Conservation (phyloP, 1,284 basidiomycete species). For the Tremellales sp. region DNA sequence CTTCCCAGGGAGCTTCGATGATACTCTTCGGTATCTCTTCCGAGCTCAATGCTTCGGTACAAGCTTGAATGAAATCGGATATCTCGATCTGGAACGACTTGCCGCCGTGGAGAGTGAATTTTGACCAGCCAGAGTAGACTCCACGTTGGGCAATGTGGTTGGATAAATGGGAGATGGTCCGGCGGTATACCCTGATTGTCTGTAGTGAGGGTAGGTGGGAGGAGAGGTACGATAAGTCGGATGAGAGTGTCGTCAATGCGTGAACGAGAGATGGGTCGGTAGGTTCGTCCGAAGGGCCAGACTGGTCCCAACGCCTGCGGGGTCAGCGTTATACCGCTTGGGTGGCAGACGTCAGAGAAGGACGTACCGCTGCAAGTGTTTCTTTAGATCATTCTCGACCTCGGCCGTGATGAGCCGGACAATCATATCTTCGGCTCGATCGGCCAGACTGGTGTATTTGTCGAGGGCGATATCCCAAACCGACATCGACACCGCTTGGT, state of each 20-base stretch:
- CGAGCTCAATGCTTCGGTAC: slow-evolving; percentile 56
- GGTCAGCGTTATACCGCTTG: too few species aligned
- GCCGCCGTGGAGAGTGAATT: slow-evolving; percentile 57
- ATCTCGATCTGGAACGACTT: slow-evolving; percentile 62
- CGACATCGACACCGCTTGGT: slow-evolving; percentile 49
- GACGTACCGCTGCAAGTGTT: slow-evolving; percentile 58
- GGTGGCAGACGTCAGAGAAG: too few species aligned
- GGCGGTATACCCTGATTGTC: slow-evolving; percentile 63
- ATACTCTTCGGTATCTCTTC: slow-evolving; percentile 17
- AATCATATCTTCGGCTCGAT: slow-evolving; percentile 77
- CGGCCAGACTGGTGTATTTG: slow-evolving; percentile 60
- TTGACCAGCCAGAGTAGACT: slow-evolving; percentile 66
- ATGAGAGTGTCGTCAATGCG: slow-evolving; percentile 66
- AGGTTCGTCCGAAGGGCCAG: slow-evolving; percentile 13
- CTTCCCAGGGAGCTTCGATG: slow-evolving; percentile 61
- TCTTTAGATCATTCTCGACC: slow-evolving; percentile 66
- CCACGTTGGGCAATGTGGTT: slow-evolving; percentile 76
- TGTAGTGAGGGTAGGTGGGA: slow-evolving; percentile 57
- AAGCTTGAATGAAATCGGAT: slow-evolving; percentile 73
- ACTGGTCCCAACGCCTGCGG: slow-evolving; percentile 47
- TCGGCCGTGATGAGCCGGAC: slow-evolving; percentile 73
- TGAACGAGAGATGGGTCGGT: slow-evolving; percentile 59
- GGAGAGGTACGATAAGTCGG: slow-evolving; percentile 64
- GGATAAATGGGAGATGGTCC: slow-evolving; percentile 61
- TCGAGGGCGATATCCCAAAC: slow-evolving; percentile 70